phyloP scores from a whole-genome alignment of 1,284 basidiomycete genomes.

The Tausonia pullulans region DNA sequence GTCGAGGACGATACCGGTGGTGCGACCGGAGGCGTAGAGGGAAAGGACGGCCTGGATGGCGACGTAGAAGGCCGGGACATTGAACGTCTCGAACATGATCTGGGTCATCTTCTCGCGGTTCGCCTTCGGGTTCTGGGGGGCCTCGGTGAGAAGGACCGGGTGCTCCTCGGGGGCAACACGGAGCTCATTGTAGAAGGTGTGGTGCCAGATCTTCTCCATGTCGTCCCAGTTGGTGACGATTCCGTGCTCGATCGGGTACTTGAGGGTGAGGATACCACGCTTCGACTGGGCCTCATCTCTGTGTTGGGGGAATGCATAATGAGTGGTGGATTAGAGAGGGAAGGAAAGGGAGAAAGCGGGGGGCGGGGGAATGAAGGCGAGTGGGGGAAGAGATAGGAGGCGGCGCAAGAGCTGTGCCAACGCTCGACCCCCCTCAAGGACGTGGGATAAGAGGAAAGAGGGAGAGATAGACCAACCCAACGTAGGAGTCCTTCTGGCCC shows the following conservation, averaged over 20 bases:
- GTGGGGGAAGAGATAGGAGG: not conserved
- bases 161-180: constrained; percentile 72
- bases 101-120: constrained; percentile 96
- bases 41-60: constrained; percentile 87
- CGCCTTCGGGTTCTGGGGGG: constrained; percentile 87
- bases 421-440: not conserved
- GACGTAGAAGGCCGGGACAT: constrained; percentile 85
- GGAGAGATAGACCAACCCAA: constrained; percentile 45
- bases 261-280: constrained; percentile 88
- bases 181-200: constrained; percentile 80
- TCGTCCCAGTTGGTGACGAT: constrained; percentile 97
- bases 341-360: not conserved
- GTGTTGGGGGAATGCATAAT: constrained; percentile 6
- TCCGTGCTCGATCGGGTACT: constrained; percentile 57
- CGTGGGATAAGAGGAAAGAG: not conserved
- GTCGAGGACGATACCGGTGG: constrained; percentile 86
- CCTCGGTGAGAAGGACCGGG: constrained; percentile 86
- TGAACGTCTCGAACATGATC: constrained; percentile 97
- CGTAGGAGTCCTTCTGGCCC: constrained; percentile 79
- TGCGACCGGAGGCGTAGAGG: constrained; percentile 83
- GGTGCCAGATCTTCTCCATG: constrained; percentile 93
- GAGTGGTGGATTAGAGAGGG: not conserved
- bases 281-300: constrained; percentile 90
- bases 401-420: not conserved
- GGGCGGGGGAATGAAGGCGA: not conserved